Evolutionary conservation across 768 basidiomycete species (phyloP), one percentile per base, ranked within the genome.

Genomic region (Agrocybe pediades): DNA sequence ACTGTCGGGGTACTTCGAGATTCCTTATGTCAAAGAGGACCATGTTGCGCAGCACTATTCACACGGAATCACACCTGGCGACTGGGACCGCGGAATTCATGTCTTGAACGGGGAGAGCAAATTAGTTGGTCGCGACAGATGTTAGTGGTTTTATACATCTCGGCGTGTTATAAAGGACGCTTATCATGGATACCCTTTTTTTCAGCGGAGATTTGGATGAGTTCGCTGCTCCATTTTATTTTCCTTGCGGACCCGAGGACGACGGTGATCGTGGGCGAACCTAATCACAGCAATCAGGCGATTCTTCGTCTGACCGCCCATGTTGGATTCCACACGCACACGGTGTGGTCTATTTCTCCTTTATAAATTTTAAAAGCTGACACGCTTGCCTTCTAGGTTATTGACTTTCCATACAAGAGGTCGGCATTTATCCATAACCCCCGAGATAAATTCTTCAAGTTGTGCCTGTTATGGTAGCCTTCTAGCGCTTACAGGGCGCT

Each of bases 91-190:
- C 40, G 77, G 77, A 0, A 62, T 75, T 2, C 79, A 81, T 49
- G 69, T 79, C 20, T 70, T 81, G 20, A 71, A 74, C 4, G 80
- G 80, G 9, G 79, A 81, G 44, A 69, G 69, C 5, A 75, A 74
- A 51, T 81, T 77, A 61, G 61, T 77, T 19, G 80, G 80, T 29
- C 61, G 64, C 45, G 65, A 64, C 29, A 57, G 77, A 64, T 69
- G 79, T 80, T 49, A 47, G 76, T 72, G 13, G 36, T 56, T 19
- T 1, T 29, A n/a, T 21, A 24, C 9, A 15, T 24, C 45, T 33
- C 30, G 40, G 46, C 20, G 36, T 16, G 23, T 26, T n/a, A 17
- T 24, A 6, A 15, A 26, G 24, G 6, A 36, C 23, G 29, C 42
- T 9, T 44, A 11, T 8, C 11, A 39, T 27, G 19, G 50, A 23